Percentiles rank a stretch among this genome's conserved stretches.
Conservation (phyloP, 2,329 filamentous ascomycete genomes). For the Verticillium albo-atrum region DNA sequence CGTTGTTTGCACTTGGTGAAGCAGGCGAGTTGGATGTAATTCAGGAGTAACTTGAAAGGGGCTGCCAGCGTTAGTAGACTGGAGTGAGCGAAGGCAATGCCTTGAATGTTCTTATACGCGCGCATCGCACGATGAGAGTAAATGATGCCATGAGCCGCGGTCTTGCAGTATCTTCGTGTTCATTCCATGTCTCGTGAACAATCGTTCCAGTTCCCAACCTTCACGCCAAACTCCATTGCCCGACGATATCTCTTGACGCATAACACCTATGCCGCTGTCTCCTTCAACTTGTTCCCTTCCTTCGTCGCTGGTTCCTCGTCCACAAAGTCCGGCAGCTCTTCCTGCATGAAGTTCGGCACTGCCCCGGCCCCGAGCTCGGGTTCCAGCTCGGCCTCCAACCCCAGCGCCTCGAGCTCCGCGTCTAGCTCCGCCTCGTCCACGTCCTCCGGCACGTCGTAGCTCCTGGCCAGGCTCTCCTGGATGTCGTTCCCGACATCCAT, state of each 20-base stretch:
- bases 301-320: slow-evolving; percentile 70
- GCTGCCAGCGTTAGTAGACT: not conserved
- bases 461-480: slow-evolving; percentile 84
- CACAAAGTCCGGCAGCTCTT: slow-evolving; percentile 85
- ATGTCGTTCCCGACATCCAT: slow-evolving; percentile 99
- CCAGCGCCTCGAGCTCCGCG: slow-evolving; percentile 90
- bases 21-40: not conserved
- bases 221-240: not conserved
- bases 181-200: not conserved
- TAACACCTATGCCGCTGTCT: slow-evolving; percentile 57
- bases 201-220: not conserved
- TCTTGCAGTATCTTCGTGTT: not conserved
- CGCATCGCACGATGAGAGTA: not conserved
- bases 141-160: not conserved
- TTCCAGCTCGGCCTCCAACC: slow-evolving; percentile 90
- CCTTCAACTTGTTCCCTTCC: slow-evolving; percentile 73
- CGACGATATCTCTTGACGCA: not conserved
- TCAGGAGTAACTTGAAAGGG: not conserved
- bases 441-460: slow-evolving; percentile 94
- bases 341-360: slow-evolving; percentile 82
- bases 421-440: slow-evolving; percentile 96
- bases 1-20: not conserved
- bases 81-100: not conserved
- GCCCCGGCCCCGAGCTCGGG: slow-evolving; percentile 54
- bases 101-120: not conserved